A percentile compares a stretch with the other conserved stretches of the same genome.
Conservation (phyloP, 768 basidiomycete species). For the Boletus rubescentipes region DNA sequence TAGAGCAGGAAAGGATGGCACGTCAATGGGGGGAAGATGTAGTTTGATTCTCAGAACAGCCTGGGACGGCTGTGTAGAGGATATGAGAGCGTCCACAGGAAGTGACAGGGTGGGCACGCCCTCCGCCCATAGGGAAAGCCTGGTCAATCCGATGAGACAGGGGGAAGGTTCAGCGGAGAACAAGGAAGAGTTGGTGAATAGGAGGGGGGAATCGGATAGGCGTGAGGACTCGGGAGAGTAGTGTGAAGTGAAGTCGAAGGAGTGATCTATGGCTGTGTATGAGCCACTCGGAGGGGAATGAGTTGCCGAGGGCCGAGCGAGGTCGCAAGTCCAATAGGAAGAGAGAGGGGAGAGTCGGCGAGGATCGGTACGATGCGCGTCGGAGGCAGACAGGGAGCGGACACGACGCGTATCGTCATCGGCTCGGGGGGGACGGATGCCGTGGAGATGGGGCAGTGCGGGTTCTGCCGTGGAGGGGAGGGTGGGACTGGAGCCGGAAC, state of each 20-base stretch:
- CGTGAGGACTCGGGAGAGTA: slow-evolving; percentile 25
- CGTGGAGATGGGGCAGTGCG: slow-evolving; percentile 23
- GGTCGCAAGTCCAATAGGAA: slow-evolving; percentile 29
- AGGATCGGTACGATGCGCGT: slow-evolving; percentile 25
- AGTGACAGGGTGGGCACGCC: slow-evolving; percentile 65
- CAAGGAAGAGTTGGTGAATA: slow-evolving; percentile 26
- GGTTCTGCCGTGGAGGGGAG: slow-evolving; percentile 25
- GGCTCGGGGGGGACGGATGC: slow-evolving; percentile 18
- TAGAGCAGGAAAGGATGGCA: slow-evolving; percentile 51
- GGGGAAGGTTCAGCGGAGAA: slow-evolving; percentile 33
- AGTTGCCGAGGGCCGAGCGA: slow-evolving; percentile 24
- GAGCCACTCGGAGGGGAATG: slow-evolving; percentile 25
- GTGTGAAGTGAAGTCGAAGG: slow-evolving; percentile 18
- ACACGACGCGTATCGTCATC: slow-evolving; percentile 32
- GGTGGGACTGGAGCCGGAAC: slow-evolving; percentile 25
- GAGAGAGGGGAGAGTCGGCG: slow-evolving; percentile 35
- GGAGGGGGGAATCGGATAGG: slow-evolving; percentile 32
- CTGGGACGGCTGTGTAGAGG: slow-evolving; percentile 39
- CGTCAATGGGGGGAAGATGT: slow-evolving; percentile 53
- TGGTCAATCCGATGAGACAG: slow-evolving; percentile 35
- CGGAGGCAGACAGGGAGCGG: slow-evolving; percentile 32
- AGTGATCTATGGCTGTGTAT: slow-evolving; percentile 25
- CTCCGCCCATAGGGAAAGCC: slow-evolving; percentile 58
- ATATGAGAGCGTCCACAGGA: slow-evolving; percentile 54
- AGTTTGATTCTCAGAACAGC: slow-evolving; percentile 59